Evolutionary conservation across 768 basidiomycete genomes (phyloP), one percentile per base, ranked within the genome.

Genomic region (Macrolepiota fuliginosa): DNA sequence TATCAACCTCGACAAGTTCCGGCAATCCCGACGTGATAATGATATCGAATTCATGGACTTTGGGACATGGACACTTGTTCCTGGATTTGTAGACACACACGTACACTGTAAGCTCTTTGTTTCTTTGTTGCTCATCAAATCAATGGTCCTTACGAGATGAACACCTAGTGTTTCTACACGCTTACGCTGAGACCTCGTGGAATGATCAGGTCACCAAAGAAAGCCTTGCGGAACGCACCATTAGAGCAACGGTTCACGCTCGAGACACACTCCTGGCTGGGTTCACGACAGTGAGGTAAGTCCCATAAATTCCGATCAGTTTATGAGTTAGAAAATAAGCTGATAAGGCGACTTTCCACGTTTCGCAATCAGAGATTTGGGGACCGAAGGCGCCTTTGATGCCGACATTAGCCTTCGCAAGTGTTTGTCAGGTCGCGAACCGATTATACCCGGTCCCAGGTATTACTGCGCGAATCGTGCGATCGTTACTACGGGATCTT

Each of bases 311-410:
- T 32, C 42, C 19, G 4, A 45, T 45, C 42, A 19, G 19, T 17
- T 17, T 9, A 45, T 37, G 47, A 32, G 29, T 7, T 7, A 32
- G n/a, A 25, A 9, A 46, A 17, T 29, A 52, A 47, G 52, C 25
- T 54, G 19, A 61, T 62, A 25, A 50, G 35, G n/a, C 37, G 32
- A 32, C 3, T 58, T 12, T 27, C 40, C 17, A 36, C 13, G 32
- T 27, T 58, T 46, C 50, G 46, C 32, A 46, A 27, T 24, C 66
- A 86, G 86, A 35, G 87, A 88, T 66, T 74, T 89, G 4, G 87
- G 87, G n/a, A 88, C 87, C 1, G 87, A 89, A 68, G 87, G 86
- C 1, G 85, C 86, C 1, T 79, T 73, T 25, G 87, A 88, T 66
- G 84, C 86, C 17, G 86, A 89, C 65, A 72, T 87, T 12, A 75